A percentile compares a stretch with the other conserved stretches of the same genome.
Conservation (phyloP, 306 rosid genomes). For the Quercus agrifolia region DNA sequence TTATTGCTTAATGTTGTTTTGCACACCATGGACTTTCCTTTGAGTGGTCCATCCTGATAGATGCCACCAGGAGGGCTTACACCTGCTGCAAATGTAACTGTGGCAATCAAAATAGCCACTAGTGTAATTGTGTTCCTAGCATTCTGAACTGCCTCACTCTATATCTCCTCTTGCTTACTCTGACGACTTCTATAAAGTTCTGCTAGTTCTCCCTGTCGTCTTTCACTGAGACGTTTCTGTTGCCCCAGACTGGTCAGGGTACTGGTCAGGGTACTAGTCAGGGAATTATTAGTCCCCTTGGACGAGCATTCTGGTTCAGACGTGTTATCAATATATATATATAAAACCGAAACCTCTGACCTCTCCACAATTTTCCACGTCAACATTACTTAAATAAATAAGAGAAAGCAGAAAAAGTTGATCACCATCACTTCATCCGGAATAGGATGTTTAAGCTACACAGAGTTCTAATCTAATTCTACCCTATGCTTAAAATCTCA, state of each 20-base stretch:
- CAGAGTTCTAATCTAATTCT: too few relatives aligned
- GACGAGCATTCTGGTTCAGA: conserved; percentile 15
- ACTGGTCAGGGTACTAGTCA: conserved; percentile 14
- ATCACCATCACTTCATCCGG: too few relatives aligned
- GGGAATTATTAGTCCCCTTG: neutral
- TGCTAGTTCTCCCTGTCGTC: conserved; percentile 10
- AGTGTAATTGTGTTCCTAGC: conserved; percentile 62
- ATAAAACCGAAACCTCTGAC: too few relatives aligned
- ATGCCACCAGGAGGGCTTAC: conserved; percentile 65
- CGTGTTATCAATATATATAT: neutral
- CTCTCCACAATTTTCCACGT: too few relatives aligned
- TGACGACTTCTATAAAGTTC: conserved; percentile 9
- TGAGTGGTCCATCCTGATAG: conserved; percentile 42
- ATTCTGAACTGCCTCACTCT: conserved; percentile 56
- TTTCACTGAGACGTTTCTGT: conserved; percentile 31
- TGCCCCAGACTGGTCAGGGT: conserved; percentile 12
- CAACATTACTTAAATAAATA: too few relatives aligned
- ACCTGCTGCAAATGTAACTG: conserved; percentile 66
- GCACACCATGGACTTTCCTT: conserved; percentile 44
- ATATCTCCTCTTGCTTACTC: conserved; percentile 35
- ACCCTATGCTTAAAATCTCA: too few relatives aligned
- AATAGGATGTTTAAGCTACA: too few relatives aligned
- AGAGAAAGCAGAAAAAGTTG: too few relatives aligned
- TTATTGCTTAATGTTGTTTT: conserved; percentile 44
- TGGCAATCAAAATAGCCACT: conserved; percentile 65